Conservation (phyloP, 805 yeast genomes). For the Starmerella apicola region DNA sequence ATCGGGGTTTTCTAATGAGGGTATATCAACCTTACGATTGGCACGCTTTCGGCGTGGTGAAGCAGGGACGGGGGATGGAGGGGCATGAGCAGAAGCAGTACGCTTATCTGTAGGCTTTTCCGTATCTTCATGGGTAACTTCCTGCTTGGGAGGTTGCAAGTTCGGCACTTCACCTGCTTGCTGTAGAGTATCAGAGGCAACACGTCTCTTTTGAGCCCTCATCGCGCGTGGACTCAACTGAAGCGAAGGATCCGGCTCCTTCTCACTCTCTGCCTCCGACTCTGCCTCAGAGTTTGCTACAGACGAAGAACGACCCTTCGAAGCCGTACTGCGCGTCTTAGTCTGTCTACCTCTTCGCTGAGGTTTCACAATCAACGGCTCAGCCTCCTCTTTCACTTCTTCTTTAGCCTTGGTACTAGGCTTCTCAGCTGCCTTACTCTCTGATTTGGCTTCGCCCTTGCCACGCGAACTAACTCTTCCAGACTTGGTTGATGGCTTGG, state of each 20-base stretch:
- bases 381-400: no score
- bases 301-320: not conserved
- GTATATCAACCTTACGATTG: constrained; percentile 12
- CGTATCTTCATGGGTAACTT: not conserved
- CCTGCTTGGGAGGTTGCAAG: not conserved
- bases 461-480: no score
- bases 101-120: not conserved
- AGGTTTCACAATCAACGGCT: no score
- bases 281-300: not conserved
- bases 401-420: no score
- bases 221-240: constrained; percentile 2
- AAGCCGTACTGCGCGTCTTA: not conserved
- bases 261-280: not conserved
- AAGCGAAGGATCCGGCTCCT: not conserved
- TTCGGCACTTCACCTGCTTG: not conserved
- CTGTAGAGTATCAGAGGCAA: not conserved
- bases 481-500: no score
- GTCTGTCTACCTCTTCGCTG: not conserved
- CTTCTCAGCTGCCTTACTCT: no score
- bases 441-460: no score
- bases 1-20: not conserved
- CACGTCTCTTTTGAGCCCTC: not conserved
- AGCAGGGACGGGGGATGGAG: not conserved
- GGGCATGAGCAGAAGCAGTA: not conserved
- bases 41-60: constrained; percentile 12